phyloP scores from a whole-genome alignment of 176 grass and related monocot genomes.

The Cymbopogon citratus region DNA sequence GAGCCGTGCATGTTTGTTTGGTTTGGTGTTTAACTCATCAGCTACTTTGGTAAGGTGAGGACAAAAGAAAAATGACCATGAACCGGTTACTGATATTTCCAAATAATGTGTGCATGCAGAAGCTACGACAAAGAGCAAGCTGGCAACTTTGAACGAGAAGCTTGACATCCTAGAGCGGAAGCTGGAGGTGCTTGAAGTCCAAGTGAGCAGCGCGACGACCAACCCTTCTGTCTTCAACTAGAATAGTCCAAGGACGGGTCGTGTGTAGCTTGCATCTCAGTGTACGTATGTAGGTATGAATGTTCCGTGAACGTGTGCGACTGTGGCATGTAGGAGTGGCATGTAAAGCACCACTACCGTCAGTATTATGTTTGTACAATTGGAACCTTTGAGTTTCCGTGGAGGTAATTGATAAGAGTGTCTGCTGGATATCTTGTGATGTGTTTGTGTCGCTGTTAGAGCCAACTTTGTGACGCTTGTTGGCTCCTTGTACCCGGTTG shows the following conservation, averaged over 20 bases:
- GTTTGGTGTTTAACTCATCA: background rate
- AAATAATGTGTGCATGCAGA: slow-evolving; percentile 19
- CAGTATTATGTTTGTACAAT: background rate
- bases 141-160: slow-evolving; percentile 81
- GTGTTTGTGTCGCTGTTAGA: no score
- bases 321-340: background rate
- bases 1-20: background rate
- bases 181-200: slow-evolving; percentile 87
- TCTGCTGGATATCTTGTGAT: no score
- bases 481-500: background rate
- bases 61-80: background rate
- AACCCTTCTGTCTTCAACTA: slow-evolving; percentile 92
- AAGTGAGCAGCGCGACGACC: slow-evolving; percentile 90
- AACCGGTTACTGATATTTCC: background rate
- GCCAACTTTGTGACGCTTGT: no score
- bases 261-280: background rate
- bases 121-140: slow-evolving; percentile 93
- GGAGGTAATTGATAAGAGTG: background rate
- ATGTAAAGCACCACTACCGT: background rate
- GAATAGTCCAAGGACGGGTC: background rate
- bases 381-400: background rate
- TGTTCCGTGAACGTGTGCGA: background rate
- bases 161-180: slow-evolving; percentile 82
- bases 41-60: background rate
- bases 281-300: background rate